These are phyloP conservation scores for Lactarius akahatsu DNA, from an alignment of 768 basidiomycete genomes.

Conservation along the genomic window DNA sequence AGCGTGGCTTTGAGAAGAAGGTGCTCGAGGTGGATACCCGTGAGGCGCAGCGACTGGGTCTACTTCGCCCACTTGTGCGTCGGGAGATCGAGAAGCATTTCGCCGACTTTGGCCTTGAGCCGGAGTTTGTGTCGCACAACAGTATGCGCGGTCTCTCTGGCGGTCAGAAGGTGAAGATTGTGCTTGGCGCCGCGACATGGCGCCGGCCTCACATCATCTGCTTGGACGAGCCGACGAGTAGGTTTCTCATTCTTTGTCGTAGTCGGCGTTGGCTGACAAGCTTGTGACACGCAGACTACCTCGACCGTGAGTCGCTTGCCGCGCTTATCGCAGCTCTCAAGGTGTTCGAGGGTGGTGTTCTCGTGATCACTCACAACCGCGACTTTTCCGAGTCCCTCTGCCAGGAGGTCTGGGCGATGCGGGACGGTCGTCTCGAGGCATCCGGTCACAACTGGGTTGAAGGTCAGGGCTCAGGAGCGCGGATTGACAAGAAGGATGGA, in stretches of 20 bases:
- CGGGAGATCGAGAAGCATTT: constrained; percentile 99
- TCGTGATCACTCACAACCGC: constrained; percentile 96
- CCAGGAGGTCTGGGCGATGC: constrained; percentile 99
- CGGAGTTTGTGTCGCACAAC: constrained; percentile 99
- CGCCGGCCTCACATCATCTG: constrained; percentile 97
- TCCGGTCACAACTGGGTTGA: constrained; percentile 99
- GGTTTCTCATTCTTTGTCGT: constrained; percentile 32
- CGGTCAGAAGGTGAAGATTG: constrained; percentile 99
- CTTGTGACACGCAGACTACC: constrained; percentile 67
- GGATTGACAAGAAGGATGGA: constrained; percentile 92
- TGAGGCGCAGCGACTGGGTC: constrained; percentile 94
- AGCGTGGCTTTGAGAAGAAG: constrained; percentile 99
- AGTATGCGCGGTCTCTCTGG: constrained; percentile 98
- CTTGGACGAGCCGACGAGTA: constrained; percentile 94
- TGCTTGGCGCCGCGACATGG: constrained; percentile 98
- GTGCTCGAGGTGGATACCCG: constrained; percentile 96
- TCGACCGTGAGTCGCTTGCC: constrained; percentile 98
- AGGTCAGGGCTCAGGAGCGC: constrained; percentile 91
- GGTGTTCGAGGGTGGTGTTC: constrained; percentile 97
- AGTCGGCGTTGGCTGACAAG: constrained; percentile 16
- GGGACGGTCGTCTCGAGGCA: constrained; percentile 92
- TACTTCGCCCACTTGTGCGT: constrained; percentile 94
- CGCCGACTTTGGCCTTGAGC: constrained; percentile 97
- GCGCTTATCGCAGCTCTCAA: constrained; percentile 98
- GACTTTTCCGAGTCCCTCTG: constrained; percentile 99